Evolutionary conservation across 2,329 filamentous ascomycete genomes (phyloP).

Genomic region (Chaetomiaceae sp.): DNA sequence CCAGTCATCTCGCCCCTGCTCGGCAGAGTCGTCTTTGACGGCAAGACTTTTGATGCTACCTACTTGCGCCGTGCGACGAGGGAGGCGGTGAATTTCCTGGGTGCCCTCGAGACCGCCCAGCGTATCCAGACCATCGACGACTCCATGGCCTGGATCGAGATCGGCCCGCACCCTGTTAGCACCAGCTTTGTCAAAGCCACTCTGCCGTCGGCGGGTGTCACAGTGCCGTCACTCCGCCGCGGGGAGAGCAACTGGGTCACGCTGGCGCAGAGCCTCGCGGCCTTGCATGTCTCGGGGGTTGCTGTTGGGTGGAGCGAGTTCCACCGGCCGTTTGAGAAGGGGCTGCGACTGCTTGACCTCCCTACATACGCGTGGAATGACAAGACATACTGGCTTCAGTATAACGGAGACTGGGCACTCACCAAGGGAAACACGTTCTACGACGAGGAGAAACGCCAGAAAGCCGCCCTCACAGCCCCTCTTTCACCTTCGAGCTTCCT

Average conservation of each 20-base stretch:
- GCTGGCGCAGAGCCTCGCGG: slow-evolving; percentile 43
- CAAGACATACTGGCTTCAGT: slow-evolving; percentile 70
- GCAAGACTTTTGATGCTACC: slow-evolving; percentile 50
- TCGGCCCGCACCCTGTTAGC: slow-evolving; percentile 64
- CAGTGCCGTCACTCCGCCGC: slow-evolving; percentile 49
- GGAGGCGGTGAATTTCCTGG: slow-evolving; percentile 65
- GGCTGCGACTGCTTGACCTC: slow-evolving; percentile 57
- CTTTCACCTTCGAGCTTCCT: slow-evolving; percentile 14
- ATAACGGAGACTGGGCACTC: slow-evolving; percentile 54
- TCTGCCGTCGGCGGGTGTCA: slow-evolving; percentile 37
- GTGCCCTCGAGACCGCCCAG: slow-evolving; percentile 51
- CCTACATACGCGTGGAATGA: slow-evolving; percentile 65
- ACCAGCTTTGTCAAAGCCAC: slow-evolving; percentile 55
- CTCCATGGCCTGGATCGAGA: slow-evolving; percentile 59
- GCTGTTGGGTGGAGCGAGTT: slow-evolving; percentile 63
- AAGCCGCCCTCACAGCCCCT: slow-evolving; percentile 18
- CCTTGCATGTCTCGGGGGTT: slow-evolving; percentile 51
- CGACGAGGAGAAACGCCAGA: slow-evolving; percentile 23
- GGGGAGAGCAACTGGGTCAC: slow-evolving; percentile 55
- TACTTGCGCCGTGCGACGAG: slow-evolving; percentile 64
- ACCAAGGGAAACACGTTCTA: slow-evolving; percentile 52
- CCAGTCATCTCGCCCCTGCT: slow-evolving; percentile 65
- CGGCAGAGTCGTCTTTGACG: slow-evolving; percentile 53
- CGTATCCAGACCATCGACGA: slow-evolving; percentile 47
- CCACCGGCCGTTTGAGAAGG: slow-evolving; percentile 55